Evolutionary conservation across 495 filamentous ascomycete genomes (phyloP), one percentile per base, ranked within the genome.

Genomic region (Bacidia rubella): DNA sequence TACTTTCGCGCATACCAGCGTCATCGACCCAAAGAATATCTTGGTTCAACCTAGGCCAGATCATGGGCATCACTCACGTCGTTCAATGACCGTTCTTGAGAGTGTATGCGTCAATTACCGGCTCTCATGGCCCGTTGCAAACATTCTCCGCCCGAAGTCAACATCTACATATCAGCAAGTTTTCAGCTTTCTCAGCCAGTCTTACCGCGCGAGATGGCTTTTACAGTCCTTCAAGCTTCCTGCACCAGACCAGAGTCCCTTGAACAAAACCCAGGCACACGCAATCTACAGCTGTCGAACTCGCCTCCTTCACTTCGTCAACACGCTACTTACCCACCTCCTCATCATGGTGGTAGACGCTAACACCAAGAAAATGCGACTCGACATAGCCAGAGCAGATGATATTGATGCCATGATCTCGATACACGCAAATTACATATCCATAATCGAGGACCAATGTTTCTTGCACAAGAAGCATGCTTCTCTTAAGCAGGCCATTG

Each of bases 91-190:
- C 20, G 68, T 73, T 17, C 70, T 89, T 7, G 67, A 75, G 10
- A 65, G 63, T n/a, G 68, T 86, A 3, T 72, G 69, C 5, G 69
- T 87, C 11, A 69, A 68, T 2, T 86, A 83, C 55, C 65, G 74
- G 45, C 71, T 96, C 2, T 78, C 85, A 7, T 95, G 90, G 90
- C 80, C 88, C 0, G 72, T 94, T n/a, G 83, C 81, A 29, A 92
- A 95, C 46, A 77, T 96, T 21, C 72, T 95, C 44, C 77, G 74
- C 0, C 74, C 75, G 22, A 66, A 74, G 2, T 74, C 79, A 0
- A 72, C 90, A 23, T 49, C 61, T 0, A 68, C 70, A 0, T 94
- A 95, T 62, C 81, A 85, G 55, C 67, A 73, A 2, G 68, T 88
- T 15, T 87, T 85, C 55, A 80, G 73, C 0, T 80, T 95, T 27